phyloP scores from a whole-genome alignment of 2,329 filamentous ascomycete species.

The Trichoderma asperellum region DNA sequence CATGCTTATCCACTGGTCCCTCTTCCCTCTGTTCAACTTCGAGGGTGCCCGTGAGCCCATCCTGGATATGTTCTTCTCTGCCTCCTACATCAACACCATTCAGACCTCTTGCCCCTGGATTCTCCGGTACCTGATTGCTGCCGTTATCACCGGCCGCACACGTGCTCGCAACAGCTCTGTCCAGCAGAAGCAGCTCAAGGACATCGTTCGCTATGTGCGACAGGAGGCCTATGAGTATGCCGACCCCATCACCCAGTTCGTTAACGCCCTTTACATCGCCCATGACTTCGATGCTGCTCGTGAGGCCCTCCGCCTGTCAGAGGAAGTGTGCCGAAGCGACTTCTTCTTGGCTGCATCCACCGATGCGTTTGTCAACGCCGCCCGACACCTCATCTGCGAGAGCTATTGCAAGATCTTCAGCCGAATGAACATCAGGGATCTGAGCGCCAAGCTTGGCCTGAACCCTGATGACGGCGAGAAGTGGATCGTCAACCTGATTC shows the following conservation, averaged over 20 bases:
- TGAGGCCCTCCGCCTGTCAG: constrained; percentile 85
- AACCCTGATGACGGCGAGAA: constrained; percentile 97
- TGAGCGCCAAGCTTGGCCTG: constrained; percentile 87
- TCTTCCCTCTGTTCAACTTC: constrained; percentile 99
- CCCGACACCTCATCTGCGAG: constrained; percentile 95
- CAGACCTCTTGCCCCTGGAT: constrained; percentile 98
- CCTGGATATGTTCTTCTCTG: constrained; percentile 95
- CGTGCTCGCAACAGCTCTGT: constrained; percentile 78
- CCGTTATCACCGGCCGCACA: constrained; percentile 90
- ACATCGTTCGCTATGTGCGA: constrained; percentile 90
- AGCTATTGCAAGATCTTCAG: constrained; percentile 99
- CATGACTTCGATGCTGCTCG: constrained; percentile 86
- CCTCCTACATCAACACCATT: constrained; percentile 98
- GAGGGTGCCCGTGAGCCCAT: constrained; percentile 87
- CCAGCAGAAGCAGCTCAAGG: constrained; percentile 99
- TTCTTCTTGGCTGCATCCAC: constrained; percentile 90
- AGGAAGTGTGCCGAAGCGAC: constrained; percentile 88
- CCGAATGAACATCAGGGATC: constrained; percentile 95
- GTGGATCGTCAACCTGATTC: constrained; percentile 99
- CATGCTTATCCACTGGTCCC: constrained; percentile 96
- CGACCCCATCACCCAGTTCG: constrained; percentile 94
- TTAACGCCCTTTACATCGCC: constrained; percentile 92
- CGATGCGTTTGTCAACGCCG: constrained; percentile 90
- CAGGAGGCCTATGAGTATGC: constrained; percentile 98
- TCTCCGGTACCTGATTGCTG: constrained; percentile 87